Base-by-base conservation (phyloP, 2,329 filamentous ascomycete species). In the Ceratocystiopsis brevicomis region DNA sequence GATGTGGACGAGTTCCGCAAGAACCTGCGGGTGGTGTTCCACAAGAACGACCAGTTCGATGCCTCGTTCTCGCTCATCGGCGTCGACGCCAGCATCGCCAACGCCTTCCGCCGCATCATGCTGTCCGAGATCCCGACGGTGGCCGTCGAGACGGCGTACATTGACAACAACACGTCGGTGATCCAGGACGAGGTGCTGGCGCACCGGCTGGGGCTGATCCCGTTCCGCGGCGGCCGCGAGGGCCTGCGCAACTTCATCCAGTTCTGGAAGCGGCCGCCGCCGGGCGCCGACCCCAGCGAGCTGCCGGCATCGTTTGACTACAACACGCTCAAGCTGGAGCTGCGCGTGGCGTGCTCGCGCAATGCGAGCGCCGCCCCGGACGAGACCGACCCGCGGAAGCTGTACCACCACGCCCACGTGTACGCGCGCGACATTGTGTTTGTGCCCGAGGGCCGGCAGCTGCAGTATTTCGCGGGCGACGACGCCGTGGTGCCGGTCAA, bases 171-270 rank as follows among this genome's bases (percentile, higher is more conserved):
- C 68, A 96, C 88, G 41, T 94, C 85, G 6, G 86, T 98, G 34
- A 90, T 98, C 55, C 88, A 96, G 60, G 90, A 98, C 58, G 90
- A 98, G 66, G 88, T 98, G 5, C 77, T 98, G 42, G 80, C 87
- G 15, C 83, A 90, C 59, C 74, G 90, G 38, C 69, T 98, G 32
- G 90, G 90, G 46, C 74, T 98, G 39, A 81, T 98, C 44, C 90
- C 92, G 16, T 78, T 98, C 52, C 81, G 78, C 50, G 90, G 84
- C 51, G 74, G 76, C 48, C 74, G 78, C 50, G 71, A 81, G 44
- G 87, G 83, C 42, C 67, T 98, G 44, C 67, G 67, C 45, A 74
- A 80, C 53, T 87, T 78, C 66, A 69, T 96, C 64, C 78, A 77
- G 57, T 92, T 82, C 78, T 86, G 75, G 61, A 75, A 75, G 59